Evolutionary conservation across 495 filamentous ascomycete genomes (phyloP), one percentile per base, ranked within the genome.

Genomic region (Staphylotrichum longicolle): DNA sequence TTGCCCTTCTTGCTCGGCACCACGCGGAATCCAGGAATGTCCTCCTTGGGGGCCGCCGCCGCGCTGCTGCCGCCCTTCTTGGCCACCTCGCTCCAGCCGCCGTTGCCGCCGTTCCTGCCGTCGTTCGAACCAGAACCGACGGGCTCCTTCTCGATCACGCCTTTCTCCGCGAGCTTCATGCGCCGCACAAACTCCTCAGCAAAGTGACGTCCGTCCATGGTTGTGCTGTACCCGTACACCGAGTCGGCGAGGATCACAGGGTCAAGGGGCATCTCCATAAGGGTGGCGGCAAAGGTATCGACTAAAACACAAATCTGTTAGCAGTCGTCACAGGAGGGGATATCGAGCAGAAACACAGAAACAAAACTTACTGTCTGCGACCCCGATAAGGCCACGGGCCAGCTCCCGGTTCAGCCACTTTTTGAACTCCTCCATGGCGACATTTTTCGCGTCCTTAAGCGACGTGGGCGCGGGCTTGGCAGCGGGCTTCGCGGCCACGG

Each of bases 71-170:
- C 72, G 65, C 79, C 81, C 82, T 96, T 96, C 85, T 97, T 97
- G 8, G 94, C 94, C 65, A 98, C 94, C 77, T 98, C 95, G 68
- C 84, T 96, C 94, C 94, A 98, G 33, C 94, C 94, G 58, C 91
- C 88, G 55, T 76, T 81, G 20, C 68, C 72, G 45, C 79, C 77
- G 32, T 71, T 74, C 27, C 78, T 78, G 52, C 67, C 72, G 30
- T 74, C 76, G 48, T 77, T 78, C 2, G 70, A 27, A 27, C 20
- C 75, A 54, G 79, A 79, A 66, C 65, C 80, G 73, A 57, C 80
- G 77, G 70, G 79, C 70, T 70, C 78, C 72, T 72, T 78, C 67
- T 88, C 85, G 1, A 94, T 78, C 37, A 96, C 81, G 35, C 94
- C 94, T 79, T 88, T 91, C 63, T 96, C 91, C 2, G 93, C 95